Base-by-base conservation (phyloP, 345 rosid species). In the Camelina neglecta region DNA sequence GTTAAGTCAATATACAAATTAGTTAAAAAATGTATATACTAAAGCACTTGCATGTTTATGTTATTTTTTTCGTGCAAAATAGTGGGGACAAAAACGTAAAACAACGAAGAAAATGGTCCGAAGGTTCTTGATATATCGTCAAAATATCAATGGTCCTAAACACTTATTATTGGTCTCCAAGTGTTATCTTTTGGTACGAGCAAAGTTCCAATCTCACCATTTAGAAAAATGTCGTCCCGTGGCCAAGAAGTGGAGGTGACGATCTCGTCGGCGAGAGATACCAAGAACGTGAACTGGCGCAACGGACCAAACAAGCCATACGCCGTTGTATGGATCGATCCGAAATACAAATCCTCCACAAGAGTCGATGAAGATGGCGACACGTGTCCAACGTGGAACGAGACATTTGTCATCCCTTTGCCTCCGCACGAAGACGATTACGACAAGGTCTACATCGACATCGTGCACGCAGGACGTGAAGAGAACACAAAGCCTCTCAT, bases 211-310 rank as follows among this genome's bases (percentile, higher is more conserved):
- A 12, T 38, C 16, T 41, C 23, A 36, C 18, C 13, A 18, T 39
- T 15, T 15, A 54, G 8, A 42, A 53, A 39, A 24, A 70, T 60
- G 60, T 23, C 45, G 26, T 69, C 68, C 1, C 79, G 74, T 0
- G 82, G 69, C 8, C 65, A 70, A 79, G 92, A 89, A 72, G 69
- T 88, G 2, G 87, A 89, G 41, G 78, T 91, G 8, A 87, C 83
- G 7, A 18, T 91, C 64, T 60, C 87, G 41, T 85, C 93, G 4
- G 96, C 97, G 47, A 87, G 79, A 55, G 87, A 91, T 54, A 81
- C 89, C 48, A 93, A 93, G 62, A 93, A 93, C 80, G 93, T 93
- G 21, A 93, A 91, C 78, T 89, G 98, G 98, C 96, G 96, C 55
- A 44, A 89, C 68, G 97, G 97, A 3, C 83, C 81, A 1, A 75